Evolutionary conservation across 2,329 filamentous ascomycete species (phyloP), one percentile per base, ranked within the genome.

Genomic region (Didymella lethalis): DNA sequence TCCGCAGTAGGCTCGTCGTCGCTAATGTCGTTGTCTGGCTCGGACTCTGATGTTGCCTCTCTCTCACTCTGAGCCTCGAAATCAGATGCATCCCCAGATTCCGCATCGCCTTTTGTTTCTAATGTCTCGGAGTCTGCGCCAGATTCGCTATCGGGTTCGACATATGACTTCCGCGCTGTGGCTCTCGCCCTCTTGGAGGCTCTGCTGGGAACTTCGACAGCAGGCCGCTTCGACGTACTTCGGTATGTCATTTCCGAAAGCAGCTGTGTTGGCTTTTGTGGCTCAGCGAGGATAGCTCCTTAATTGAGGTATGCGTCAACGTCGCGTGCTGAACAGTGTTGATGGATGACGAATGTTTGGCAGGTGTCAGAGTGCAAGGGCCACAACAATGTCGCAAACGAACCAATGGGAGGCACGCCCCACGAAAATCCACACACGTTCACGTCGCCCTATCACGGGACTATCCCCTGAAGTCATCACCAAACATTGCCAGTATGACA

Each of bases 41-140:
- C 74, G 14, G 73, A 68, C 34, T 74, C 71, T 16, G 72, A 69
- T 4, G 71, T 69, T 23, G 61, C 44, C 25, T 66, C 66, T 31
- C 67, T 67, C 10, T 69, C 68, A 44, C 76, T 75, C 41, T 78
- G 74, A 43, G 78, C 75, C 53, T 82, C 80, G 54, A 79, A 80
- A 23, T 77, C 78, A 8, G 78, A 81, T 32, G 68, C 70, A 54
- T 72, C 59, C 1, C 70, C 70, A 18, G 62, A 59, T 6, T 62
- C 54, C 16, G 64, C 65, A 4, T 72, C 70, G 12, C 54, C 58
- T 1, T 8, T n/a, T n/a, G 23, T 32, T 11, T 57, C 57, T 28
- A 12, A 6, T 16, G 18, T 11, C 23, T 48, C 31, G 4, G 46
- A 25, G 3, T 28, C 40, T 20, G 50, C 41, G 26, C 66, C 64